Base-by-base conservation (phyloP, 805 yeast genomes). In the Torulaspora maleeae region DNA sequence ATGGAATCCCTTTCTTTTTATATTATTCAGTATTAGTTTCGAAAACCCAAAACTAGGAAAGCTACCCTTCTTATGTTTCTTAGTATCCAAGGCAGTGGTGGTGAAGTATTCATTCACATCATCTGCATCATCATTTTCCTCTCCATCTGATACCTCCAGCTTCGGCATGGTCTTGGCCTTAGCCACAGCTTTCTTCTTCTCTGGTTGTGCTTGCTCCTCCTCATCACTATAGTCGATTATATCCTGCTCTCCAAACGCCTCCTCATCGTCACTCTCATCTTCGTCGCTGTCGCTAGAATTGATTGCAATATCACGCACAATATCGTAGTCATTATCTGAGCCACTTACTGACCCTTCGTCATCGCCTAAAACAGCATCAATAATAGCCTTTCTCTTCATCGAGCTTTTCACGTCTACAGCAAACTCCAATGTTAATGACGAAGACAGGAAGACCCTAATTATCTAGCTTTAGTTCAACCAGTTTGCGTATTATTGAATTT, bases 1-100 rank as follows among this genome's bases (percentile, higher is more conserved):
- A 54, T 80, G 83, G 70, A 81, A 93, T 0, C 99, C 99, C 61
- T 88, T 90, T 49, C 80, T 82, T 45, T 78, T 61, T 44, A 93
- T 83, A 57, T 88, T 91, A 17, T 73, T 67, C 47, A 89, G 61
- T 5, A 90, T 65, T 43, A 76, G 71, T 60, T 83, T 83, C 12
- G 95, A 83, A 39, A 93, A 74, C 1, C 98, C 97, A 69, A 91
- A 86, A 37, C 95, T 83, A 3, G 88, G 87, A 71, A 91, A 91
- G 20, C 95, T 78, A 30, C 96, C 95, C 41, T 76, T 76, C 61
- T 85, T 71, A 66, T 50, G 60, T 45, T 66, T 64, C 22, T 60
- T 58, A 68, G 52, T 58, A 4, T 52, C 52, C 13, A 45, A 32
- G 12, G 50, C 50, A 62, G 71, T 60, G 28, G 65, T 64, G 5